Evolutionary conservation across 495 filamentous ascomycete species (phyloP), one percentile per base, ranked within the genome.

Genomic region (Hypomontagnella submonticulosa): DNA sequence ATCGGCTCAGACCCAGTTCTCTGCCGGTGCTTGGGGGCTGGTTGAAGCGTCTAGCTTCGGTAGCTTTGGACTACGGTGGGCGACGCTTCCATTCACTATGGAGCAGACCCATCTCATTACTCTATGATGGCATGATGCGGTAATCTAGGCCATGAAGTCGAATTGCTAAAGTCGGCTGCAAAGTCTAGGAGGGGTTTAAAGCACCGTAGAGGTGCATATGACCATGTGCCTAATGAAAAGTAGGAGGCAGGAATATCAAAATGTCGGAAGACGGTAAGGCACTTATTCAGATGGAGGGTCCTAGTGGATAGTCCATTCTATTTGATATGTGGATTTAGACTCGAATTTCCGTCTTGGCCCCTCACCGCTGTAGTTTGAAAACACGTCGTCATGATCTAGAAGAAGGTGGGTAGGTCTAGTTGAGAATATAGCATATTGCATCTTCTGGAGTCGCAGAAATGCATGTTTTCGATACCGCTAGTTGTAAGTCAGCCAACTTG

Each of bases 391-490:
- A 47, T 51, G 8, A 27, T 47, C 59, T 18, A 49, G 16, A 55
- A 48, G 44, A 37, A 50, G 42, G 40, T 55, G 43, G 38, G 48
- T 55, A 50, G 38, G 48, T 32, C 40, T 32, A 33, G 18, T 47
- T 4, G 37, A 16, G 37, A 54, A 41, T 27, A 47, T 34, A 61
- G 41, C 49, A 54, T 54, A 61, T 61, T 30, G 49, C 23, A 61
- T 47, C 36, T 42, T 36, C 47, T 37, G 8, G 15, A 53, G 19
- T 30, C 19, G 46, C 13, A 57, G 23, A 57, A 58, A 58, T 55
- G 37, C 18, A 55, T 61, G 33, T 55, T 59, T 46, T 57, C 44
- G 32, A 61, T 61, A 51, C 51, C 50, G 63, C 63, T 66, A 61
- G 56, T 66, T 56, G 23, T 27, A 27, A 27, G 23, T 27, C 23